These are phyloP conservation scores for Neophaeococcomyces aloes DNA, from an alignment of 2,329 filamentous ascomycete species.

Conservation along the genomic window DNA sequence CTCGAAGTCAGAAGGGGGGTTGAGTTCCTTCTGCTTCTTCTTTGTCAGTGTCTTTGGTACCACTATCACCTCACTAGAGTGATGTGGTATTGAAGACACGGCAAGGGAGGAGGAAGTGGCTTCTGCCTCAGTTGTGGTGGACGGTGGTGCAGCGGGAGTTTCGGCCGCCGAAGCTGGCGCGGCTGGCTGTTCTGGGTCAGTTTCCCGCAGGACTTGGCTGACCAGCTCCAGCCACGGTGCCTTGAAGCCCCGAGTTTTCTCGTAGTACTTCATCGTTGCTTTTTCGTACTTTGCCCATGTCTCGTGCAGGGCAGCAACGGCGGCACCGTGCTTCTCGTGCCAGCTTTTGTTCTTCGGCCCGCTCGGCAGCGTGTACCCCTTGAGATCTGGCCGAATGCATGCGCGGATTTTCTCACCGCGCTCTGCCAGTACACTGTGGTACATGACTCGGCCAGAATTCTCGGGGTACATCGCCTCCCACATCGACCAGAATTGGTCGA, in stretches of 20 bases:
- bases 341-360: neutral
- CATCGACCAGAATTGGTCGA: neutral
- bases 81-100: slow-evolving; percentile 3
- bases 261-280: neutral
- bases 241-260: neutral
- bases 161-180: no score
- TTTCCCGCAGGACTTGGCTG: neutral
- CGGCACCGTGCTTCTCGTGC: neutral
- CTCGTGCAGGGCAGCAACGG: neutral
- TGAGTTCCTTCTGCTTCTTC: neutral
- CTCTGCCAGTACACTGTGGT: neutral
- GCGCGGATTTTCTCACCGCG: neutral
- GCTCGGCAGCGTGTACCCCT: neutral
- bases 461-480: neutral
- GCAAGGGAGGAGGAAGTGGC: neutral
- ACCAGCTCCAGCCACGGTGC: neutral
- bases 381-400: neutral
- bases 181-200: neutral
- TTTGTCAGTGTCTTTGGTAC: neutral
- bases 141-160: neutral
- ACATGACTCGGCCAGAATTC: neutral
- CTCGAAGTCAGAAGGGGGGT: neutral
- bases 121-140: neutral
- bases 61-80: neutral
- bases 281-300: neutral